Evolutionary conservation across 2,329 filamentous ascomycete genomes (phyloP).

Genomic region (Hypoxylon sp.): DNA sequence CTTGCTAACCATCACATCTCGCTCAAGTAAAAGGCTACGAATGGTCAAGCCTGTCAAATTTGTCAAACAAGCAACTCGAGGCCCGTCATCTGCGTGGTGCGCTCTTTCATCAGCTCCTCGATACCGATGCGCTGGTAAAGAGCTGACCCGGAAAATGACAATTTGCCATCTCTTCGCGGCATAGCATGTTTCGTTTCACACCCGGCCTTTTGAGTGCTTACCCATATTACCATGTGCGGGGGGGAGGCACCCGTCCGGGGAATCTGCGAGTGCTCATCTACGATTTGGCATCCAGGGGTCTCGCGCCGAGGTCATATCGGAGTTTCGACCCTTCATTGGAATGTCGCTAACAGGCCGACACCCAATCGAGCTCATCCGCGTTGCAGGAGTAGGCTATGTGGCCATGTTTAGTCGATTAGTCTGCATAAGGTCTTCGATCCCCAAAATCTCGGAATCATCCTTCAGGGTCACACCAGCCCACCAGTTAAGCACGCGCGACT

Average conservation of each 20-base stretch:
- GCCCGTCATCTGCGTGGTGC: slow-evolving; percentile 29
- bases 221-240: slow-evolving; percentile 30
- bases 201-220: slow-evolving; percentile 6
- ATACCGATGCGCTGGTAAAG: slow-evolving; percentile 2
- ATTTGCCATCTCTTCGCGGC: slow-evolving; percentile 11
- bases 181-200: slow-evolving; percentile 6
- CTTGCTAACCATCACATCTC: slow-evolving; percentile 8
- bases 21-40: not conserved
- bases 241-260: slow-evolving; percentile 30
- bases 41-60: slow-evolving; percentile 16
- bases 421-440: slow-evolving; percentile 5
- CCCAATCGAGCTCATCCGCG: slow-evolving; percentile 27
- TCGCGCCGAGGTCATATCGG: slow-evolving; percentile 26
- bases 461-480: slow-evolving; percentile 29
- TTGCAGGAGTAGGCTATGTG: slow-evolving; percentile 16
- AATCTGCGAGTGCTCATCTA: slow-evolving; percentile 26
- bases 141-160: slow-evolving; percentile 14
- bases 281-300: slow-evolving; percentile 24
- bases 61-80: slow-evolving; percentile 12
- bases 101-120: slow-evolving; percentile 3
- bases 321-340: slow-evolving; percentile 30
- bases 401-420: slow-evolving; percentile 11
- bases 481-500: slow-evolving; percentile 33
- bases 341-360: slow-evolving; percentile 20
- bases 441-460: slow-evolving; percentile 10